Percentiles rank a stretch among this genome's conserved stretches.
These are phyloP conservation scores for Cucurbita moschata DNA, from an alignment of 306 rosid species.

Conservation along the genomic window DNA sequence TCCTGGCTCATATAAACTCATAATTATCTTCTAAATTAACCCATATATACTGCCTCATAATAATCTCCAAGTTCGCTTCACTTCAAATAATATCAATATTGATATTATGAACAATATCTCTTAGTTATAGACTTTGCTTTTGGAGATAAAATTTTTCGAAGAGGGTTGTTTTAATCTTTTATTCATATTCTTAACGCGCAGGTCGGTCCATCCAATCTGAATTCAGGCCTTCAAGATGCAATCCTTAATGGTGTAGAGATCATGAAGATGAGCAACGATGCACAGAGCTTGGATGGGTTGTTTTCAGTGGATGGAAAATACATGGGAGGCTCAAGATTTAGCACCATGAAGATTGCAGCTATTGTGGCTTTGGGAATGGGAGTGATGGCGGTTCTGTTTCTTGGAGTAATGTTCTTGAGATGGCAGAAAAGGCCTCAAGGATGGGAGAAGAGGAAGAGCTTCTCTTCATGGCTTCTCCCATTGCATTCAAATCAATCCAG, in stretches of 20 bases:
- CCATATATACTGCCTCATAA: too few species aligned
- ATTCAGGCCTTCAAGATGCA: conserved; percentile 28
- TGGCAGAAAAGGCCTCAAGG: conserved; percentile 42
- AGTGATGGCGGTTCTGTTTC: conserved; percentile 18
- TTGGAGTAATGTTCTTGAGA: conserved; percentile 17
- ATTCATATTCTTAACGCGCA: background rate
- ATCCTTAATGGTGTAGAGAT: conserved; percentile 71
- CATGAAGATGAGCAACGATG: conserved; percentile 55
- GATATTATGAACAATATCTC: too few species aligned
- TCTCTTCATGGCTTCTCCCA: conserved; percentile 68
- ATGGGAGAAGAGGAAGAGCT: conserved; percentile 28
- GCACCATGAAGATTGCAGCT: conserved; percentile 21
- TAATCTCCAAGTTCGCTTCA: too few species aligned
- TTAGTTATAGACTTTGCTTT: too few species aligned
- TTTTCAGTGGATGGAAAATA: conserved; percentile 33
- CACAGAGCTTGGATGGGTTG: conserved; percentile 42
- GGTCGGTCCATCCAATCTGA: conserved; percentile 32
- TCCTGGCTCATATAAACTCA: too few species aligned
- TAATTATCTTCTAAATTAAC: too few species aligned
- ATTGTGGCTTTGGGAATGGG: conserved; percentile 36
- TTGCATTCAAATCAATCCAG: conserved; percentile 10
- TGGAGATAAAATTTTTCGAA: too few species aligned
- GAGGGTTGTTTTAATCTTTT: background rate
- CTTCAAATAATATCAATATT: background rate
- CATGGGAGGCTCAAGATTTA: conserved; percentile 20